Base-by-base conservation (phyloP, 225 moss, liverwort and hornwort species). In the Marchantia polymorpha region DNA sequence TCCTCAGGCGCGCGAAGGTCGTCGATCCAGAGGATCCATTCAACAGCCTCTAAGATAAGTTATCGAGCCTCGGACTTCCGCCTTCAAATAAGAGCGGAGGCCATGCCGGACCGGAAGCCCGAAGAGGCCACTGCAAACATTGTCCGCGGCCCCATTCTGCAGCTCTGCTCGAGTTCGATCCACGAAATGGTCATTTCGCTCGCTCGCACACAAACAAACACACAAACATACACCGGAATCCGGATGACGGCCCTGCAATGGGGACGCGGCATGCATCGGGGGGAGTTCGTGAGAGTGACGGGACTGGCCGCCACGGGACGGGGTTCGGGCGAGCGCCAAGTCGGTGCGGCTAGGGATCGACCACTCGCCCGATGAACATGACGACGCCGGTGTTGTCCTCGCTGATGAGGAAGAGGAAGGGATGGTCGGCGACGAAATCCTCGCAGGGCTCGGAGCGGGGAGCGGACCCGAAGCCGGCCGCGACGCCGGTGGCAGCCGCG, bases 351-450 rank as follows among this genome's bases (percentile, higher is more conserved):
- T 90, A 69, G 27, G 93, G 93, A 81, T 94, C 88, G 22, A 88
- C 76, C 8, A 97, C 90, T 22, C 90, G 85, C 52, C 96, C 94
- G n/a, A 92, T 88, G 80, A 97, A 92, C 58, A 97, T 52, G 39
- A 94, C 78, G 12, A 93, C 86, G 27, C 87, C 90, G 7, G 93
- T 97, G 25, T 86, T 17, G 51, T 97, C 96, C 59, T 94, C 96
- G 74, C 92, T 89, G 78, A 97, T 89, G 12, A 97, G 74, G 26
- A 93, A 94, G 25, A 94, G 69, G 61, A 97, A 97, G 2, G 96
- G 96, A 69, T 97, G 96, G 77, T 97, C 96, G 31, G 94, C 94
- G 8, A 97, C 93, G 51, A 97, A 97, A 59, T 92, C 91, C 0
- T 83, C 46, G 69, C 20, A 27, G 30, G 17, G 26, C 58, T 26